Percentiles rank a stretch among this genome's conserved stretches.
These are phyloP conservation scores for Hebeloma cylindrosporum DNA, from an alignment of 768 basidiomycete genomes.

Conservation along the genomic window DNA sequence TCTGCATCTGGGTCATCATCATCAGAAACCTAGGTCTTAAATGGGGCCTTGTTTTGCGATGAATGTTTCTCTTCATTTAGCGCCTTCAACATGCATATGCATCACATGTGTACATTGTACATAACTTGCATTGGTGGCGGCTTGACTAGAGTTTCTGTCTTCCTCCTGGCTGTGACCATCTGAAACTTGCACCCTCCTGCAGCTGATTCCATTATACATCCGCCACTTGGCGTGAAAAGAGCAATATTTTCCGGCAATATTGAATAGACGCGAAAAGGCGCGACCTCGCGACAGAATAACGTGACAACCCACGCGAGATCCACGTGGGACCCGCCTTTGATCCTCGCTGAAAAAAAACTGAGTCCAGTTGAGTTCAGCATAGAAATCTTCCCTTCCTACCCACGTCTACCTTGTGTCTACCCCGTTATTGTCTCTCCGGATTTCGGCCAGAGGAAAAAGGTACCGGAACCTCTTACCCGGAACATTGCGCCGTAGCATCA, in stretches of 20 bases:
- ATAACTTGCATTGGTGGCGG: not conserved
- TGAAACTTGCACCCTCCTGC: no score
- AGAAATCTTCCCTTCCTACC: not conserved
- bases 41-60: not conserved
- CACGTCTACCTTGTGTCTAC: not conserved
- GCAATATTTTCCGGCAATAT: no score
- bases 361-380: no score
- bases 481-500: constrained; percentile 9
- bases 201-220: no score
- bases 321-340: no score
- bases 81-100: not conserved
- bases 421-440: not conserved
- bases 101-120: no score
- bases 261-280: no score
- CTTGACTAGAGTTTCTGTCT: not conserved
- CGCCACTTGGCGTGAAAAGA: no score
- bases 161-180: constrained; percentile 2
- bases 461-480: constrained; percentile 5
- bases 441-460: constrained; percentile 2
- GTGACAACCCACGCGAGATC: no score
- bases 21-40: not conserved
- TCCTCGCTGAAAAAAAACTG: no score
- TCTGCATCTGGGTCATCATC: not conserved
- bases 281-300: no score
- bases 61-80: not conserved